A percentile compares a stretch with the other conserved stretches of the same genome.
These are phyloP conservation scores for Malus hybrid DNA, from an alignment of 331 rosid species.

Conservation along the genomic window DNA sequence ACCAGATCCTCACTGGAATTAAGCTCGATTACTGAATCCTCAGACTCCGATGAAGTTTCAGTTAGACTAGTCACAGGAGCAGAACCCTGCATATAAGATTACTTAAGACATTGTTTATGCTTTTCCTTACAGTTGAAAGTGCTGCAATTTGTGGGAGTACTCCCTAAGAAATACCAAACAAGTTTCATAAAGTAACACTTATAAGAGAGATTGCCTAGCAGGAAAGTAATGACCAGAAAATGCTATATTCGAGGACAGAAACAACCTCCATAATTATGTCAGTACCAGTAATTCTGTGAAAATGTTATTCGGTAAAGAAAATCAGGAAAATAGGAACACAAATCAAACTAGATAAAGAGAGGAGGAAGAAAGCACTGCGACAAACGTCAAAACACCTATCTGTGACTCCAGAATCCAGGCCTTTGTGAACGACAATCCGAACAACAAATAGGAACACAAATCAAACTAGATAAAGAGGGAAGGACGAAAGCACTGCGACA, in stretches of 20 bases:
- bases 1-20: constrained; percentile 24
- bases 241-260: background rate
- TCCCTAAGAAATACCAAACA: no score
- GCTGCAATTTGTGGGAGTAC: background rate
- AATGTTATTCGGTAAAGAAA: background rate
- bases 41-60: constrained; percentile 74
- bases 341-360: no score
- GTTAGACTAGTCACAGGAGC: constrained; percentile 76
- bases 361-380: background rate
- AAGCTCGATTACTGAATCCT: constrained; percentile 53
- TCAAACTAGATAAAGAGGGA: background rate
- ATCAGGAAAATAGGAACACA: background rate
- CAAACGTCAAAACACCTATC: background rate
- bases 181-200: no score
- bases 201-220: no score
- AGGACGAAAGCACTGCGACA: background rate
- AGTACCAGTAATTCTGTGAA: background rate
- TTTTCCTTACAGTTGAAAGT: background rate
- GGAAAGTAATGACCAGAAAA: background rate
- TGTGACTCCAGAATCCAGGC: background rate
- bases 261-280: background rate
- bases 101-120: background rate
- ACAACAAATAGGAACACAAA: background rate
- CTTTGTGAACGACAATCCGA: background rate
- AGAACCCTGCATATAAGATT: constrained; percentile 49